Evolutionary conservation across 208 protist species (phyloP).

Genomic region (Trichomonas vaginalis): DNA sequence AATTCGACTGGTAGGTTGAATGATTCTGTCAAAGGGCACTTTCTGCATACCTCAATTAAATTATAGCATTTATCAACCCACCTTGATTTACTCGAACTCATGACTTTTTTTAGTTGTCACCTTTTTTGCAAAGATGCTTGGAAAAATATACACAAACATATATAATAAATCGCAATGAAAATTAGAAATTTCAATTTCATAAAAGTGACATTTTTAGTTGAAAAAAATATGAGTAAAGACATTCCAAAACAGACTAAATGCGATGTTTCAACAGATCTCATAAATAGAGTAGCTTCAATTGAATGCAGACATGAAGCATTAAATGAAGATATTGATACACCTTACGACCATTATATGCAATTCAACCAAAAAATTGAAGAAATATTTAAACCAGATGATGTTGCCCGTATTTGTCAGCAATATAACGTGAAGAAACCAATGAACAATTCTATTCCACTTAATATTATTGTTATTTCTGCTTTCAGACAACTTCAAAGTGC

Average conservation of each 20-base stretch:
- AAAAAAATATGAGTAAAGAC: no score
- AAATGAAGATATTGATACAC: not conserved
- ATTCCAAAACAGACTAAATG: not conserved
- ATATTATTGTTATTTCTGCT: not conserved
- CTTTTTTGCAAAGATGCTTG: not conserved
- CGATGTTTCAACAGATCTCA: not conserved
- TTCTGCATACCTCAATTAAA: not conserved
- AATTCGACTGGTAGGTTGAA: not conserved
- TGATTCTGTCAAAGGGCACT: not conserved
- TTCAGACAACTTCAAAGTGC: not conserved
- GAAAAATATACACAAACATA: no score
- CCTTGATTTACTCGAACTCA: not conserved
- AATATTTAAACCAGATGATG: not conserved
- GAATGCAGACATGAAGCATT: not conserved
- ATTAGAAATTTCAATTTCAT: no score
- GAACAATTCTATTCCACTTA: not conserved
- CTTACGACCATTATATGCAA: not conserved
- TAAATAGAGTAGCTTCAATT: not conserved
- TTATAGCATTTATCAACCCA: not conserved
- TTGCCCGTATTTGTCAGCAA: not conserved
- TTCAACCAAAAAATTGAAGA: not conserved
- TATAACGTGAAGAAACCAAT: not conserved
- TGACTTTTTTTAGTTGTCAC: not conserved
- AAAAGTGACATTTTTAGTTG: no score
- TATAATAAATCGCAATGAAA: no score